Conservation (phyloP, 1,284 basidiomycete genomes). For the Nidula niveotomentosa region DNA sequence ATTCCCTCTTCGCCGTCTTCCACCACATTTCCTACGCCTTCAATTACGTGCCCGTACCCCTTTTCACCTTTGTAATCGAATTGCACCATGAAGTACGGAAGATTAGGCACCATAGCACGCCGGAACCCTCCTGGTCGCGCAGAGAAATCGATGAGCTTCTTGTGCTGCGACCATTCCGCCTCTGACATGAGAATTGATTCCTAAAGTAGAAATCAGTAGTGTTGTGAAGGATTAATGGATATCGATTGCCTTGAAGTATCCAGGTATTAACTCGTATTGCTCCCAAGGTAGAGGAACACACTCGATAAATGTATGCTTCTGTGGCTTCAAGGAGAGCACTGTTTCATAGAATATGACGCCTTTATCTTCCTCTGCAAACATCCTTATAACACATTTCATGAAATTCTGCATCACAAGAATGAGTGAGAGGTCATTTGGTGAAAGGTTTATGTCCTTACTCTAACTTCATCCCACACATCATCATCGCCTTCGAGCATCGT, state of each 20-base stretch:
- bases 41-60: constrained; percentile 96
- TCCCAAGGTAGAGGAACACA: constrained; percentile 88
- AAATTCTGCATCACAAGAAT: constrained; percentile 77
- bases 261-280: constrained; percentile 83
- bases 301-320: constrained; percentile 92
- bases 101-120: constrained; percentile 90
- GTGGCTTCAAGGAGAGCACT: constrained; percentile 80
- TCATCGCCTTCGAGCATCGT: constrained; percentile 94
- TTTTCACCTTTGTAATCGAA: constrained; percentile 98
- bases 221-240: constrained; percentile 6
- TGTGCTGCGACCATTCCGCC: constrained; percentile 96
- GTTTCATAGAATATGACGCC: constrained; percentile 96
- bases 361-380: constrained; percentile 88
- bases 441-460: constrained; percentile 46
- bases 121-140: constrained; percentile 87
- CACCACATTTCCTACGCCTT: constrained; percentile 75
- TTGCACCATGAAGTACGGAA: constrained; percentile 98
- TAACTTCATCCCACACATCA: constrained; percentile 97
- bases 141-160: constrained; percentile 94
- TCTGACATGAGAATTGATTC: constrained; percentile 93
- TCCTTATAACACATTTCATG: constrained; percentile 97
- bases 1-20: constrained; percentile 67
- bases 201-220: constrained; percentile 32
- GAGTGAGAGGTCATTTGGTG: too few species aligned
- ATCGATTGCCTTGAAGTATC: constrained; percentile 80